phyloP scores from a whole-genome alignment of 2,329 filamentous ascomycete genomes.

The Fonsecaea multimorphosa region DNA sequence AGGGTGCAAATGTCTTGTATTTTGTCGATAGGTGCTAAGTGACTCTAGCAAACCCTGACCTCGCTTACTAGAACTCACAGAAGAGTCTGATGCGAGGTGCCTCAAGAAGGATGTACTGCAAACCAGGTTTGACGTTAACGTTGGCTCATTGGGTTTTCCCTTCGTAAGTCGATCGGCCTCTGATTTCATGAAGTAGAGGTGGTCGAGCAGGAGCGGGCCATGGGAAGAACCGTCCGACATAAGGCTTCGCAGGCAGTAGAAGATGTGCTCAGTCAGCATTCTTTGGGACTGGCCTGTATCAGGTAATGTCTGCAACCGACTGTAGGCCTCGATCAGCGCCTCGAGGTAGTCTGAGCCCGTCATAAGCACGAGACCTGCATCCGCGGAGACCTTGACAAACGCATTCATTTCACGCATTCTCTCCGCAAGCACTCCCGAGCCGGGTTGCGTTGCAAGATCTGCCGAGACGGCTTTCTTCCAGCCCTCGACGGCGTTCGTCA shows the following conservation, averaged over 20 bases:
- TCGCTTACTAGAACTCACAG: conserved; percentile 47
- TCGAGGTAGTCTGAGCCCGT: conserved; percentile 89
- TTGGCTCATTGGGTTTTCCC: conserved; percentile 52
- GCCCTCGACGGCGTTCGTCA: conserved; percentile 27
- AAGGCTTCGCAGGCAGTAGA: conserved; percentile 75
- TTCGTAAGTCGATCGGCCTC: conserved; percentile 68
- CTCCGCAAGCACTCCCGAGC: conserved; percentile 39
- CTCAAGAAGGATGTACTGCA: conserved; percentile 76
- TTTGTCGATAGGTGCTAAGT: conserved; percentile 48
- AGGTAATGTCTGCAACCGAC: conserved; percentile 60
- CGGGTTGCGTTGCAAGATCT: conserved; percentile 27
- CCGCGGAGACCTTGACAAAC: conserved; percentile 48
- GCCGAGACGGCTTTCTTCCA: conserved; percentile 28
- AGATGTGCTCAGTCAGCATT: conserved; percentile 73
- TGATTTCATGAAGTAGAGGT: conserved; percentile 79
- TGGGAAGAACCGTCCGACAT: conserved; percentile 71
- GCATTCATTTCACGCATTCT: conserved; percentile 46
- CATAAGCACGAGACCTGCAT: conserved; percentile 68
- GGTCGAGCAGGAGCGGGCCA: conserved; percentile 77
- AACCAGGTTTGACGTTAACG: conserved; percentile 80
- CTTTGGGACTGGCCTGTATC: conserved; percentile 60
- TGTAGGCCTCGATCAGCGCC: conserved; percentile 61
- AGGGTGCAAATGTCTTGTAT: conserved; percentile 48
- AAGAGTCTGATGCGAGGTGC: conserved; percentile 48
- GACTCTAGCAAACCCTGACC: conserved; percentile 49